phyloP scores from a whole-genome alignment of 495 filamentous ascomycete species.

The Parmelia sp. region DNA sequence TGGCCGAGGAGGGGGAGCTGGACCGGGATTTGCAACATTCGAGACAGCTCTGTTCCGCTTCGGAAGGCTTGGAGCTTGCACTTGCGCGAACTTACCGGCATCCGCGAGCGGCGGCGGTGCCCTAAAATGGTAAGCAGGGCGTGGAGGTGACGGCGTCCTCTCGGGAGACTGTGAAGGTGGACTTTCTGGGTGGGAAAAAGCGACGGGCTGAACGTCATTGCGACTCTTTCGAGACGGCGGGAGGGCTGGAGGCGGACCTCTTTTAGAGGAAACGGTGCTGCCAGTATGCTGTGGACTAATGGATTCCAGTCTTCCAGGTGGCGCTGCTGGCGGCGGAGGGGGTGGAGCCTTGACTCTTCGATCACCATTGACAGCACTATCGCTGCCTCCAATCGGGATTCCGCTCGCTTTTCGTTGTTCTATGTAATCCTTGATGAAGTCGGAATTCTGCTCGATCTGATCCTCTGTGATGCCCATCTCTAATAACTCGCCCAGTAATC shows the following conservation, averaged over 20 bases:
- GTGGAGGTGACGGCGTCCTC: slow-evolving; percentile 44
- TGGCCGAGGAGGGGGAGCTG: slow-evolving; percentile 79
- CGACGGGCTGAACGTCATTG: slow-evolving; percentile 40
- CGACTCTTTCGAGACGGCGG: slow-evolving; percentile 68
- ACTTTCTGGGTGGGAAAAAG: slow-evolving; percentile 49
- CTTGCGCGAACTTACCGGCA: slow-evolving; percentile 71
- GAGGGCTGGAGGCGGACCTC: slow-evolving; percentile 75
- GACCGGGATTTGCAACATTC: slow-evolving; percentile 54
- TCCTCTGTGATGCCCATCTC: slow-evolving; percentile 89
- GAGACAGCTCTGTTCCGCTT: slow-evolving; percentile 53
- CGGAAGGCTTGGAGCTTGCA: slow-evolving; percentile 46
- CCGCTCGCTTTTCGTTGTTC: slow-evolving; percentile 64
- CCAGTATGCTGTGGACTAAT: slow-evolving; percentile 66
- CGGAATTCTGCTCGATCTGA: slow-evolving; percentile 83
- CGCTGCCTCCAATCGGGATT: slow-evolving; percentile 29
- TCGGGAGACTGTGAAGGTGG: slow-evolving; percentile 35
- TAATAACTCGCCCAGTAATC: slow-evolving; percentile 74
- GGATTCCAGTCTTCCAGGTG: slow-evolving; percentile 36
- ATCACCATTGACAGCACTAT: slow-evolving; percentile 27
- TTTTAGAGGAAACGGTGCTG: slow-evolving; percentile 51
- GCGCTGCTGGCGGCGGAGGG: slow-evolving; percentile 53
- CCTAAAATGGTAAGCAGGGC: slow-evolving; percentile 49
- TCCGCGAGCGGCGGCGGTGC: slow-evolving; percentile 82
- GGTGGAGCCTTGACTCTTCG: slow-evolving; percentile 49
- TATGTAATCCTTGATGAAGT: slow-evolving; percentile 91